Percentiles rank a stretch among this genome's conserved stretches.
phyloP scores from a whole-genome alignment of 1,139 yeast species.

The Geotrichum restrictum region DNA sequence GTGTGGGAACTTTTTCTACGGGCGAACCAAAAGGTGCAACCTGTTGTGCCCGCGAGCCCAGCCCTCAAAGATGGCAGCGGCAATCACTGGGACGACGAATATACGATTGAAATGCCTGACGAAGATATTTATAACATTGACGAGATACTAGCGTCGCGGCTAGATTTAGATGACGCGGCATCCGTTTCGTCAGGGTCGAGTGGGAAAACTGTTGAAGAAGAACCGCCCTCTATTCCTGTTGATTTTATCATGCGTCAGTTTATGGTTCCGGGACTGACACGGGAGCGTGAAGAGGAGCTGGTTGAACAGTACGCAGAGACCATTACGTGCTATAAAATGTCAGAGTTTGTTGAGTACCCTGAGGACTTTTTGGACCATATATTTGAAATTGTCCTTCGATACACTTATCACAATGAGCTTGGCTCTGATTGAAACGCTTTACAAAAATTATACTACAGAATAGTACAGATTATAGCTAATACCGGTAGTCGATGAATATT shows the following conservation, averaged over 20 bases:
- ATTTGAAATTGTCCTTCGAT: background rate
- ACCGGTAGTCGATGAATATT: too few species aligned
- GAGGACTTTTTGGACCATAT: background rate
- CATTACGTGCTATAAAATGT: background rate
- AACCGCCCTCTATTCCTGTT: slow-evolving; percentile 1
- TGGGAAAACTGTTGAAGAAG: background rate
- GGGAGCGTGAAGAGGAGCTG: slow-evolving; percentile 1
- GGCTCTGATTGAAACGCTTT: too few species aligned
- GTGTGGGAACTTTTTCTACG: slow-evolving; percentile 5
- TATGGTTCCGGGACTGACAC: slow-evolving; percentile 1
- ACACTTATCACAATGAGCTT: background rate
- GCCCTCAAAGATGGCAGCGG: background rate
- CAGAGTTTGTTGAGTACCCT: background rate
- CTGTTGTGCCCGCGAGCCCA: background rate
- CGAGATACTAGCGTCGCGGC: background rate
- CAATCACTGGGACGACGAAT: background rate
- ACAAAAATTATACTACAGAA: too few species aligned
- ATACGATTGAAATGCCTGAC: background rate
- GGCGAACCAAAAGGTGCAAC: background rate
- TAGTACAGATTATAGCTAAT: too few species aligned
- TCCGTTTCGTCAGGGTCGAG: background rate
- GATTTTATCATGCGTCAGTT: slow-evolving; percentile 15
- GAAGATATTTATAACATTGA: slow-evolving; percentile 1
- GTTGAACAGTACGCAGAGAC: slow-evolving; percentile 10
- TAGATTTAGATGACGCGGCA: background rate